Conservation (phyloP, 768 basidiomycete species). For the Lactarius trivialis region DNA sequence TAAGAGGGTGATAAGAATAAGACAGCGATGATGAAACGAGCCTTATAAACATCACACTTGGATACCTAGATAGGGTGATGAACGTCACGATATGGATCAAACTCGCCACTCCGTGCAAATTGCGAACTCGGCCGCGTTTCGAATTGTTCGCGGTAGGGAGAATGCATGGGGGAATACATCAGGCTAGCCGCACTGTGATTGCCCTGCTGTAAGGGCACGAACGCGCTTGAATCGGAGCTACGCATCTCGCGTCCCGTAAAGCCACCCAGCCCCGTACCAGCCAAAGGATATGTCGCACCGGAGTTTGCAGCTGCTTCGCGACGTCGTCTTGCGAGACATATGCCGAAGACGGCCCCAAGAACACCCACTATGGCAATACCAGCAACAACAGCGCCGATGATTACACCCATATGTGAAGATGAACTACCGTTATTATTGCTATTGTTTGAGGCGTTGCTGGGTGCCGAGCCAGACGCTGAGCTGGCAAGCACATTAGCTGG, state of each 20-base stretch:
- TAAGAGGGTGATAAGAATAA: conserved; percentile 1
- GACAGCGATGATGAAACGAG: neutral
- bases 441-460: conserved; percentile 25
- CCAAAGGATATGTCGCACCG: conserved; percentile 35
- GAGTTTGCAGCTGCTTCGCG: conserved; percentile 33
- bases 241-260: conserved; percentile 32
- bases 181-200: conserved; percentile 42
- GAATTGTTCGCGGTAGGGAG: conserved; percentile 34
- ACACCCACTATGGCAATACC: conserved; percentile 47
- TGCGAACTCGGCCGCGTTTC: conserved; percentile 21
- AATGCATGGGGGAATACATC: conserved; percentile 32
- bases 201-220: conserved; percentile 63
- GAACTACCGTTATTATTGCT: conserved; percentile 23
- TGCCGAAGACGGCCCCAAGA: conserved; percentile 47
- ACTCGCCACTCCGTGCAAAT: conserved; percentile 29
- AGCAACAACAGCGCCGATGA: conserved; percentile 47
- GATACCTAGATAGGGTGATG: conserved; percentile 27
- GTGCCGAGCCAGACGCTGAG: conserved; percentile 35
- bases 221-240: conserved; percentile 60
- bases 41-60: conserved; percentile 2
- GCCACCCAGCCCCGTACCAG: conserved; percentile 28
- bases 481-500: conserved; percentile 44
- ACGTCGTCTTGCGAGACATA: conserved; percentile 46
- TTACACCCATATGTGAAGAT: conserved; percentile 35
- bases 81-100: conserved; percentile 33